Evolutionary conservation across 2,329 filamentous ascomycete species (phyloP).

Genomic region (Cytospora piceicola): DNA sequence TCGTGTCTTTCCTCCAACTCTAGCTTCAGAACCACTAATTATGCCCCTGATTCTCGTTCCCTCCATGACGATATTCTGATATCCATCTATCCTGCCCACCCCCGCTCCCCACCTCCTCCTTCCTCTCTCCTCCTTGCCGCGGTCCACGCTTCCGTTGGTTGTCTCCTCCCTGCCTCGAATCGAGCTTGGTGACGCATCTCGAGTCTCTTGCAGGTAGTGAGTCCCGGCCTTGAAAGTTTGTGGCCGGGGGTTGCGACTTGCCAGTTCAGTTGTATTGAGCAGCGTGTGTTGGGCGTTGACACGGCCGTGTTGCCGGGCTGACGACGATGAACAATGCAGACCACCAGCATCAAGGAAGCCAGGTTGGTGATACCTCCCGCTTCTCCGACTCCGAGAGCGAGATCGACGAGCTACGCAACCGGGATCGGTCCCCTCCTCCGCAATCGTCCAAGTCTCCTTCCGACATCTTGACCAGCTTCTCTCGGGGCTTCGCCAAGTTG

Average conservation of each 20-base stretch:
- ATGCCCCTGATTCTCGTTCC: slow-evolving; percentile 9
- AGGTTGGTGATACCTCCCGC: slow-evolving; percentile 42
- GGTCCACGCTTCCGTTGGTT: neutral
- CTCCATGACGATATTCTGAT: slow-evolving; percentile 14
- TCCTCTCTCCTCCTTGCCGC: slow-evolving; percentile 9
- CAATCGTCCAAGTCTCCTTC: slow-evolving; percentile 46
- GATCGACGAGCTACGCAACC: slow-evolving; percentile 28
- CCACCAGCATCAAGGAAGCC: slow-evolving; percentile 34
- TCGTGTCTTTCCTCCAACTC: slow-evolving; percentile 9
- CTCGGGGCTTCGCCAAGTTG: slow-evolving; percentile 51
- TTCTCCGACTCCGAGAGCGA: slow-evolving; percentile 53
- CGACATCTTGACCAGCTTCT: slow-evolving; percentile 56
- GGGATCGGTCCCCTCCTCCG: slow-evolving; percentile 41
- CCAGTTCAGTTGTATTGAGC: neutral
- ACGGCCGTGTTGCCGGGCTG: slow-evolving; percentile 36
- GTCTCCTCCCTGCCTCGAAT: neutral
- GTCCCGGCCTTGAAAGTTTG: slow-evolving; percentile 20
- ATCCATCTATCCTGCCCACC: neutral
- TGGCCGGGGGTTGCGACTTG: slow-evolving; percentile 25
- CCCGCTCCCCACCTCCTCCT: neutral
- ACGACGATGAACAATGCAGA: slow-evolving; percentile 41
- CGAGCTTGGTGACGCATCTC: slow-evolving; percentile 13
- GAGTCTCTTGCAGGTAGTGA: slow-evolving; percentile 16
- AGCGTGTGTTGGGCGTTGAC: slow-evolving; percentile 23
- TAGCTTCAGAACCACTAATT: slow-evolving; percentile 13